phyloP scores from a whole-genome alignment of 2,329 filamentous ascomycete species.

The Venturia aucupariae region DNA sequence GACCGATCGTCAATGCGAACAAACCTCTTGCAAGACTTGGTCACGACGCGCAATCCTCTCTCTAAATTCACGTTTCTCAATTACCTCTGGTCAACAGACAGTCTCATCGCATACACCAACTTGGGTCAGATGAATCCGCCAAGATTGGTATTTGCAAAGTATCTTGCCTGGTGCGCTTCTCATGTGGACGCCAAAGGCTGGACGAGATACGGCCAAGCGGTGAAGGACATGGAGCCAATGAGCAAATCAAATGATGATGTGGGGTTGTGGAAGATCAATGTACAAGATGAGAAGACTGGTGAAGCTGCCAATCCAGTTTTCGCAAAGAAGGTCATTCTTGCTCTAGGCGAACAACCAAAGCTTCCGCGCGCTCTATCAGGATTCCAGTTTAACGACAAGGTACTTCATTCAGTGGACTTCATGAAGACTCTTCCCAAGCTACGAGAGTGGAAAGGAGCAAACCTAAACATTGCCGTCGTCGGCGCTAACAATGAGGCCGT shows the following conservation, averaged over 20 bases:
- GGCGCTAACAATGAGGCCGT: slow-evolving; percentile 12
- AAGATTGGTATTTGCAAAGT: slow-evolving; percentile 20
- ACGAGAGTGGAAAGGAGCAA: background rate
- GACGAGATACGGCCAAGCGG: slow-evolving; percentile 21
- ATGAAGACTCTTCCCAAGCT: background rate
- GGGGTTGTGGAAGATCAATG: slow-evolving; percentile 6
- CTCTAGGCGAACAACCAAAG: slow-evolving; percentile 1
- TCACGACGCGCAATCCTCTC: slow-evolving; percentile 22
- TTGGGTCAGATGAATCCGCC: slow-evolving; percentile 21
- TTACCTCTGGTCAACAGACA: slow-evolving; percentile 22
- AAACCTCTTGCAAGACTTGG: slow-evolving; percentile 21
- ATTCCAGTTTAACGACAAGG: background rate
- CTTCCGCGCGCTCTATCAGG: slow-evolving; percentile 6
- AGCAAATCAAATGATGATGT: background rate
- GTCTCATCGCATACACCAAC: slow-evolving; percentile 22
- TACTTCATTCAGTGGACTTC: slow-evolving; percentile 9
- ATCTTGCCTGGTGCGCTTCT: slow-evolving; percentile 22
- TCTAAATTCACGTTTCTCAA: slow-evolving; percentile 24
- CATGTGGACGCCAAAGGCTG: slow-evolving; percentile 20
- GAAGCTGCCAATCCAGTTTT: background rate
- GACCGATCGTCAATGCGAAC: slow-evolving; percentile 11
- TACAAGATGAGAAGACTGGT: background rate
- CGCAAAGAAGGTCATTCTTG: slow-evolving; percentile 12
- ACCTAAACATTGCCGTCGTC: slow-evolving; percentile 11
- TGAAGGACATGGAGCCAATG: slow-evolving; percentile 5